Evolutionary conservation across 208 protist species (phyloP).

Genomic region (Trypanosoma scelopori): DNA sequence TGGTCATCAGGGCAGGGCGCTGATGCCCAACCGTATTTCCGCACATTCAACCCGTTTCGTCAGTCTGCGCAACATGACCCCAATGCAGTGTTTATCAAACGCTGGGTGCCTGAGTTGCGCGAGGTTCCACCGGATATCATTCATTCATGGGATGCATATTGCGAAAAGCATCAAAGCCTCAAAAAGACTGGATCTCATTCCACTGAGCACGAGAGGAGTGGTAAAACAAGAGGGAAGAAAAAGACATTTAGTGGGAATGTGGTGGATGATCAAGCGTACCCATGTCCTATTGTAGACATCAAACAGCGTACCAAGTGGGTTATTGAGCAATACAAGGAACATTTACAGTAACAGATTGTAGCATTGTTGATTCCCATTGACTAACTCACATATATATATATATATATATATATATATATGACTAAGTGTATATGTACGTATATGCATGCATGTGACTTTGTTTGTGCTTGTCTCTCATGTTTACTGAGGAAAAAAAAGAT

Average conservation of each 20-base stretch:
- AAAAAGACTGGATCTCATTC: not conserved
- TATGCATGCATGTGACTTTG: not conserved
- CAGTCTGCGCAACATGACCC: conserved; percentile 66
- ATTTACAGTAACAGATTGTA: conserved; percentile 8
- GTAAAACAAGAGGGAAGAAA: conserved; percentile 5
- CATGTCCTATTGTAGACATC: conserved; percentile 62
- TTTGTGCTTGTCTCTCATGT: not conserved
- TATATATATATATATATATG: not conserved
- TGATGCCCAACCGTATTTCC: conserved; percentile 82
- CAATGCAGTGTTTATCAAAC: conserved; percentile 58
- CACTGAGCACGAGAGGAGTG: conserved; percentile 1
- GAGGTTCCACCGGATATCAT: conserved; percentile 54
- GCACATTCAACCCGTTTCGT: conserved; percentile 78
- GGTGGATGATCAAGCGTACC: conserved; percentile 45
- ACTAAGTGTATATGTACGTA: not conserved
- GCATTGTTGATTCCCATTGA: too few relatives aligned
- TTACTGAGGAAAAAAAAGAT: not conserved
- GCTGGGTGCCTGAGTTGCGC: conserved; percentile 74
- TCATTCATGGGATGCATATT: conserved; percentile 70
- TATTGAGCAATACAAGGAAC: conserved; percentile 48
- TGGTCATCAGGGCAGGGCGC: conserved; percentile 75
- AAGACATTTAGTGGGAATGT: conserved; percentile 6
- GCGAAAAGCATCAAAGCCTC: conserved; percentile 20
- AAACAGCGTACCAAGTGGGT: conserved; percentile 46
- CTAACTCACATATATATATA: too few relatives aligned